Base-by-base conservation (phyloP, 2,329 filamentous ascomycete species). In the Colletotrichum sp. region DNA sequence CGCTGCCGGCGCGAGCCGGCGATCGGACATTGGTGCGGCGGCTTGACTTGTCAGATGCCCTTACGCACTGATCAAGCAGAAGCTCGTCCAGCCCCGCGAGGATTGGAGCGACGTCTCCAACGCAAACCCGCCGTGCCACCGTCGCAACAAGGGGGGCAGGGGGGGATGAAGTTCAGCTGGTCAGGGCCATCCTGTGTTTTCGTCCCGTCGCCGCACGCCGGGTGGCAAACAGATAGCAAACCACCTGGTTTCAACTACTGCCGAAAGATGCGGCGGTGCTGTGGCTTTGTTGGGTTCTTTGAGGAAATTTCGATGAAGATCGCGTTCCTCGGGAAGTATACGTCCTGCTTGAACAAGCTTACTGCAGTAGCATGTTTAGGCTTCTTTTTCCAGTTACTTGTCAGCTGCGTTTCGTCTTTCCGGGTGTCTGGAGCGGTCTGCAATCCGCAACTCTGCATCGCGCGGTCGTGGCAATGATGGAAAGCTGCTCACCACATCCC, bases 171-270 rank as follows among this genome's bases (percentile, higher is more conserved):
- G 73, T 68, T 75, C 69, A 73, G 69, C 69, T 68, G 30, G 49
- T 24, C 63, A 73, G 74, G 70, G 64, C 63, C 49, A 57, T 32
- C 30, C 24, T 69, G 10, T 36, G 26, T 64, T 60, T 55, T 39
- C 64, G 21, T 64, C 57, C 59, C 39, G 63, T 64, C 34, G 52
- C 66, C 57, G 73, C 34, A 32, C 64, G 34, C 64, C 13, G 24
- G 73, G 73, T 76, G 74, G 70, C 65, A 69, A 73, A 76, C 57
- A 65, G 39, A 63, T n/a, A 59, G 13, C 21, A 62, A 59, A 66
- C 71, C 65, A 52, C 64, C 59, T 60, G 64, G 44, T 76, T 76
- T 60, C 65, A 73, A 59, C 30, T 30, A 62, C 21, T 60, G 59
- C 70, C 49, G 59, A 52, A 24, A 65, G 39, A 57, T 63, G 66